phyloP scores from a whole-genome alignment of 2,329 filamentous ascomycete genomes.

The Calonectria leucothoes region DNA sequence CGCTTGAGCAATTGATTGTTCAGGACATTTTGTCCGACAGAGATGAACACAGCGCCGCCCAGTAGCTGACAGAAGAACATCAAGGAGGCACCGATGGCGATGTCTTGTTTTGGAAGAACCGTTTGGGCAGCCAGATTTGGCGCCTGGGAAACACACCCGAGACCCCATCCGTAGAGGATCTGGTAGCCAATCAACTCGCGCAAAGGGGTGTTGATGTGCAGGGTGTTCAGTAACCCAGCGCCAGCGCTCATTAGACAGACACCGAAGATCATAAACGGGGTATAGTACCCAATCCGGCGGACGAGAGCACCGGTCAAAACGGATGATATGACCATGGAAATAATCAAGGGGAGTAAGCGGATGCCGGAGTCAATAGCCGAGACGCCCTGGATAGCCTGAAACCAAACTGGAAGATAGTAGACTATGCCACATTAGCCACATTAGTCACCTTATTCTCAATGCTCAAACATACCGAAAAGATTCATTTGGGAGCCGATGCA shows the following conservation, averaged over 20 bases:
- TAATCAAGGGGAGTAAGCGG: slow-evolving; percentile 41
- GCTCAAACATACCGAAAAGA: slow-evolving; percentile 20
- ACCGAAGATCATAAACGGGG: slow-evolving; percentile 51
- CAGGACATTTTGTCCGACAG: slow-evolving; percentile 64
- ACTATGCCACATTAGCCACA: slow-evolving; percentile 30
- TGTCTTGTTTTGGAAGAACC: slow-evolving; percentile 54
- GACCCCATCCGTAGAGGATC: slow-evolving; percentile 54
- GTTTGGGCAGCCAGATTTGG: slow-evolving; percentile 59
- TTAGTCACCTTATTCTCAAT: rapidly evolving
- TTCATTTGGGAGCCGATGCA: slow-evolving; percentile 43
- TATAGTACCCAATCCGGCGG: slow-evolving; percentile 53
- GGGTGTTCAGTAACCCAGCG: slow-evolving; percentile 55
- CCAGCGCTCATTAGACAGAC: slow-evolving; percentile 48
- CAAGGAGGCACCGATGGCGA: slow-evolving; percentile 57
- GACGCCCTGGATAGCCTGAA: slow-evolving; percentile 57
- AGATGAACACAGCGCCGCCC: slow-evolving; percentile 62
- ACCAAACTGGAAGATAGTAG: slow-evolving; percentile 64
- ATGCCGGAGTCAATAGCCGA: slow-evolving; percentile 45
- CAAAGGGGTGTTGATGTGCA: slow-evolving; percentile 31
- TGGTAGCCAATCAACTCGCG: slow-evolving; percentile 45
- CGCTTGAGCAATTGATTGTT: slow-evolving; percentile 53
- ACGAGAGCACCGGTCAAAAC: slow-evolving; percentile 41
- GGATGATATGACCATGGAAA: slow-evolving; percentile 41
- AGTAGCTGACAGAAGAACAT: slow-evolving; percentile 59
- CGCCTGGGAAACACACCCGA: slow-evolving; percentile 57